Evolutionary conservation across 305 asterid genomes (phyloP).

Genomic region (Striga hermonthica): DNA sequence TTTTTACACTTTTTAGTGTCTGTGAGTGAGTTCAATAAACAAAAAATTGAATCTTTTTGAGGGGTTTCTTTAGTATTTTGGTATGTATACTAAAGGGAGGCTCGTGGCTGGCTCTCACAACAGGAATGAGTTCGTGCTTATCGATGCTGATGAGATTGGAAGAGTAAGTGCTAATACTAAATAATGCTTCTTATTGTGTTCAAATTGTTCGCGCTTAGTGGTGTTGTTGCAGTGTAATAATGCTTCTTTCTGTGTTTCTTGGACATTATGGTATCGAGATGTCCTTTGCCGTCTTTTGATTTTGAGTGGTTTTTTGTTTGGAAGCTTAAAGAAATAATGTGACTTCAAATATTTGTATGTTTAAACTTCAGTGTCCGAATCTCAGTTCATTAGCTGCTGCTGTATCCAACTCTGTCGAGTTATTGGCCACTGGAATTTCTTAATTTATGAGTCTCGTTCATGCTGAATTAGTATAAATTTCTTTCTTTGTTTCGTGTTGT

Average conservation of each 20-base stretch:
- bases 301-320: slow-evolving; percentile 23
- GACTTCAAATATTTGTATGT: neutral
- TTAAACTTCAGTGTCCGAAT: neutral
- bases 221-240: slow-evolving; percentile 16
- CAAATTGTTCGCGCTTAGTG: slow-evolving; percentile 1
- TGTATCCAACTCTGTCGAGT: neutral
- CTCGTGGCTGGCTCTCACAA: slow-evolving; percentile 80
- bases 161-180: slow-evolving; percentile 52
- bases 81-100: slow-evolving; percentile 73
- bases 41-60: neutral
- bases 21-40: neutral
- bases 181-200: no score
- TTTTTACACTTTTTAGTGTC: neutral
- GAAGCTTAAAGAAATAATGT: neutral
- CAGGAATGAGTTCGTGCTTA: slow-evolving; percentile 69
- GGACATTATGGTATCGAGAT: neutral
- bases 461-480: slow-evolving; percentile 19
- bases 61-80: slow-evolving; percentile 4
- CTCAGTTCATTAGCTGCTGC: neutral
- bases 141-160: slow-evolving; percentile 87
- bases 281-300: slow-evolving; percentile 9
- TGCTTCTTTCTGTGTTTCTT: slow-evolving; percentile 14
- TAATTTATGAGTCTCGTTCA: slow-evolving; percentile 1
- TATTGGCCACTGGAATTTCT: slow-evolving; percentile 22
- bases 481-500: neutral